A percentile compares a stretch with the other conserved stretches of the same genome.
Conservation (phyloP, 1,139 yeast species). For the Lipomyces yarrowii region DNA sequence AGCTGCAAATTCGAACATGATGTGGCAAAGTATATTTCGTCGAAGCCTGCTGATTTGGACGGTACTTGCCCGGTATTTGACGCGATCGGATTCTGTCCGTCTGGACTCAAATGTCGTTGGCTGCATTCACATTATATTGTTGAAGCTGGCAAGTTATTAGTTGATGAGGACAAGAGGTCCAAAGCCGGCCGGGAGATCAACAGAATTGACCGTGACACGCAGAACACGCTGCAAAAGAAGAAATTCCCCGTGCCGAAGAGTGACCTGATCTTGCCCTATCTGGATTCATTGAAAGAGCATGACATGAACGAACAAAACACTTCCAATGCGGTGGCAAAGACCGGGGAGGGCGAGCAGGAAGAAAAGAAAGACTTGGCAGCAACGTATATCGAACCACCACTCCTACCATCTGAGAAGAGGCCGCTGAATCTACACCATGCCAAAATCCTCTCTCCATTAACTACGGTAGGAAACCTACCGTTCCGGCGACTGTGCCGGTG, state of each 20-base stretch:
- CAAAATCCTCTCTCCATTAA: slow-evolving; percentile 90
- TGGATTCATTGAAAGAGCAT: slow-evolving; percentile 37
- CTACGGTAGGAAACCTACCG: slow-evolving; percentile 97
- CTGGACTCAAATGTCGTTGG: slow-evolving; percentile 93
- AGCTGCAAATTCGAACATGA: slow-evolving; percentile 78
- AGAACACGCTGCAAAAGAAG: slow-evolving; percentile 55
- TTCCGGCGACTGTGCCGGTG: slow-evolving; percentile 90
- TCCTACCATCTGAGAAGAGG: slow-evolving; percentile 80
- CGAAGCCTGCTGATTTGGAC: slow-evolving; percentile 71
- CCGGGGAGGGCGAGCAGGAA: slow-evolving; percentile 8
- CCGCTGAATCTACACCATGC: slow-evolving; percentile 66
- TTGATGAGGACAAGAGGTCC: slow-evolving; percentile 49
- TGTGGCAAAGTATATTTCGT: slow-evolving; percentile 59
- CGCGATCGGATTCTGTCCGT: slow-evolving; percentile 86
- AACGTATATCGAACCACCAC: slow-evolving; percentile 75
- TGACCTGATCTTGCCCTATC: slow-evolving; percentile 37
- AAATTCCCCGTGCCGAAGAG: slow-evolving; percentile 32
- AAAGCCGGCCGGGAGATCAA: slow-evolving; percentile 62
- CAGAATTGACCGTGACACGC: slow-evolving; percentile 55
- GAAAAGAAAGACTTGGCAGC: slow-evolving; percentile 48
- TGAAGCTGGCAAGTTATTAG: slow-evolving; percentile 46
- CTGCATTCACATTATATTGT: slow-evolving; percentile 68
- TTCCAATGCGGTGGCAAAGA: not conserved
- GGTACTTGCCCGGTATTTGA: slow-evolving; percentile 82
- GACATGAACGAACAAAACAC: slow-evolving; percentile 12